Evolutionary conservation across 306 rosid genomes (phyloP), one percentile per base, ranked within the genome.

Genomic region (Carpinus viminea): DNA sequence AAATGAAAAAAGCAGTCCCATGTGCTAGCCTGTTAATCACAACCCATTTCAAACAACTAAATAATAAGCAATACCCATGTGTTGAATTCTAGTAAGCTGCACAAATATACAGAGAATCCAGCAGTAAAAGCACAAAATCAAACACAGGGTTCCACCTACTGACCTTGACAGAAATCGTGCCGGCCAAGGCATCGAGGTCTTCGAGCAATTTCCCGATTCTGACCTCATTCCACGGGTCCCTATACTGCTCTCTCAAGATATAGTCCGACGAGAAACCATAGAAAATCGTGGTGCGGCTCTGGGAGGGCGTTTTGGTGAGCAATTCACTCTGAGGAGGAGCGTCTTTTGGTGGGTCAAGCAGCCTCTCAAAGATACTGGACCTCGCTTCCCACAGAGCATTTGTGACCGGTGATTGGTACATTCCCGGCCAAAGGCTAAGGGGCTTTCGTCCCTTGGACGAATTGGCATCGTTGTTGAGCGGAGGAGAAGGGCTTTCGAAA

Each of bases 101-200:
- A 21, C 6, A 47, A 47, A 70, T 46, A 57, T 38, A 24, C 55
- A 45, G 75, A 75, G 3, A 6, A 13, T 24, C 21, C 48, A n/a
- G 43, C 51, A 26, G 8, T 2, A 83, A 69, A 64, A 76, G 38
- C n/a, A 2, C n/a, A 62, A 69, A 38, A 66, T 75, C 1, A 20
- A 6, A 61, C 1, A 65, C 0, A 8, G 36, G 65, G 24, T 57
- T 9, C 15, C 28, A 11, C 52, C 52, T 48, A 48, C 36, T 57
- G 28, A 95, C 98, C 97, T 93, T 93, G 12, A 91, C 96, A 24
- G 96, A 87, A 81, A 95, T 91, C 74, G 96, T 90, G 28, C 99
- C 97, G 76, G 98, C 99, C 11, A 95, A 72, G 36, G 99, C 99
- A 80, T 95, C 98, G 74, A 95, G 99, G 78, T 95, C 99, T 83